Base-by-base conservation (phyloP, 805 yeast species). In the Ogataea polymorpha region DNA sequence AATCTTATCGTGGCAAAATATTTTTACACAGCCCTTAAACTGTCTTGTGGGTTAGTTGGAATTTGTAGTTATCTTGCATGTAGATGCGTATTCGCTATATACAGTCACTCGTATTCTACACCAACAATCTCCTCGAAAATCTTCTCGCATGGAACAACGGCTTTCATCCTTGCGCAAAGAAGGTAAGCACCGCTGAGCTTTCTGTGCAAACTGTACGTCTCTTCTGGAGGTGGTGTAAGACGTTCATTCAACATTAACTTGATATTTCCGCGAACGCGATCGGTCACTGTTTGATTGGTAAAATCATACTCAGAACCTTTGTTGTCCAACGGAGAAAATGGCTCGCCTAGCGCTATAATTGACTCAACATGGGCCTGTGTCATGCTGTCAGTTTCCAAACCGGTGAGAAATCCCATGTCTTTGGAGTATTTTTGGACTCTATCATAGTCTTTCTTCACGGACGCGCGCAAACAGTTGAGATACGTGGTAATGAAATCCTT, bases 151-250 rank as follows among this genome's bases (percentile, higher is more conserved):
- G 90, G 95, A 25, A 93, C 91, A 10, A 73, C 69, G 2, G 98
- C 97, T 29, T 77, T 70, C 63, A 93, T 71, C 53, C 86, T 76
- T 3, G 98, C 86, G 67, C 98, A 91, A 40, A 93, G 70, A 46
- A 93, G 70, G 58, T 86, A 93, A 1, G 93, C 95, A 9, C 99
- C 99, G 58, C 96, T 86, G 57, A 93, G 79, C 59, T 93, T 93
- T 55, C 99, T 74, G 65, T 93, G 99, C 53, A 93, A 70, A n/a
- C 96, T 85, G 61, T 93, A 93, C 0, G 99, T 93, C 63, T 93
- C 99, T 57, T 93, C 98, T 2, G 99, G 99, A 11, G 99, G 99
- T 3, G 99, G 97, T 3, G 96, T 79, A 46, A 93, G 70, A 52
- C 99, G 77, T 63, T 93, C 96, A 46, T 82, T 77, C 46, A 93